Evolutionary conservation across 2,329 filamentous ascomycete species (phyloP), one percentile per base, ranked within the genome.

Genomic region (Xylaria hypoxylon): DNA sequence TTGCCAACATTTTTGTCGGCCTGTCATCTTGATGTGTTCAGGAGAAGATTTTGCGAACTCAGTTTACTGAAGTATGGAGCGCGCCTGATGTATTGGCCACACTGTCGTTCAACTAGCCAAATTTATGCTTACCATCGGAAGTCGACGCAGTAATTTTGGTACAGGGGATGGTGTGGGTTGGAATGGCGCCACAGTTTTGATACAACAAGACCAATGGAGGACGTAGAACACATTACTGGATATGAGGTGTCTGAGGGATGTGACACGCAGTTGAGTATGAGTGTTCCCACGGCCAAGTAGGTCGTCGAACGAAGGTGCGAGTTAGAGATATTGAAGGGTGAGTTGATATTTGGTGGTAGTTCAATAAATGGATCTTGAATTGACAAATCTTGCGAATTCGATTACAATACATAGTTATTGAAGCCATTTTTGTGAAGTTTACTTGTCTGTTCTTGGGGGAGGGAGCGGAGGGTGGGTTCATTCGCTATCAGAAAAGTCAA

Each of bases 401-500:
- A 17, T 31, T 44, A 7, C 10, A n/a, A 38, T 22, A 24, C 5
- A 38, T 38, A 28, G 63, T 10, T 50, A 58, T 24, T 52, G 55
- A 47, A 40, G 57, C 55, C 60, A 50, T 50, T 62, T n/a, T n/a
- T n/a, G n/a, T 3, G 31, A 33, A 33, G 31, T 8, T 33, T 33
- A 33, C 15, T 22, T 45, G 24, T 3, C 15, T 38, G 10, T 38
- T 38, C 11, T 13, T 5, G 35, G 35, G 15, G 35, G 35, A 10
- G 35, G 10, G n/a, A 8, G 28, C 11, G 8, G 15, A 19, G 51
- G 33, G 2, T 1, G 13, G n/a, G 24, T 26, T 65, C 31, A 71
- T 17, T 71, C 69, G 45, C 53, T 73, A 19, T 77, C 76, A 2
- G 75, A 76, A 60, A 78, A 79, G 50, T 80, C 79, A 3, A 62